Evolutionary conservation across 495 filamentous ascomycete genomes (phyloP).

Genomic region (Letharia lupina): DNA sequence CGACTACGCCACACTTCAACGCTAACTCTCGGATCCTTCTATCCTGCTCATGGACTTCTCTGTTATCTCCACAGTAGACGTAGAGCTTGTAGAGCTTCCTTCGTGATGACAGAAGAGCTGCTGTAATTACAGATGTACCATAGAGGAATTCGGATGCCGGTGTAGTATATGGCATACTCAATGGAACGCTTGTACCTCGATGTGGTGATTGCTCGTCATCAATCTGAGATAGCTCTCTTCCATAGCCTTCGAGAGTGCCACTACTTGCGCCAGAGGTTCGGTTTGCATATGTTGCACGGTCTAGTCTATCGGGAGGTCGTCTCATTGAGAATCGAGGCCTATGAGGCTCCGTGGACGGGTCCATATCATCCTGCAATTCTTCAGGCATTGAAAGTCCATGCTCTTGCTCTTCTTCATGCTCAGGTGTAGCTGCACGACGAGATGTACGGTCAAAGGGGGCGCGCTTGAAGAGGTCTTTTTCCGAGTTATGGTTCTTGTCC

Average conservation of each 20-base stretch:
- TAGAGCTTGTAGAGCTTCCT: slow-evolving; percentile 82
- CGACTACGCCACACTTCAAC: slow-evolving; percentile 42
- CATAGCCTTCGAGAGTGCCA: not conserved
- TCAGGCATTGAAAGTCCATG: not conserved
- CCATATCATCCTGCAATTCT: not conserved
- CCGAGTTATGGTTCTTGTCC: not conserved
- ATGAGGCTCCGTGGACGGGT: not conserved
- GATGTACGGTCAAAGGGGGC: not conserved
- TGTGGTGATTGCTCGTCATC: not conserved
- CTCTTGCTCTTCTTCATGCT: not conserved
- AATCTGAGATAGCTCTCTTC: not conserved
- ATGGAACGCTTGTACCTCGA: slow-evolving; percentile 21
- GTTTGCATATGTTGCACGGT: not conserved
- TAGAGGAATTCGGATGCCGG: slow-evolving; percentile 89
- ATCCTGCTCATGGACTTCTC: slow-evolving; percentile 35
- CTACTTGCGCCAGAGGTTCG: not conserved
- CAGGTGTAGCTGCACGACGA: not conserved
- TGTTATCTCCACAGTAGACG: slow-evolving; percentile 51
- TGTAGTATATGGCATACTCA: slow-evolving; percentile 69
- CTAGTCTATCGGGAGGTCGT: not conserved
- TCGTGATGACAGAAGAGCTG: slow-evolving; percentile 59
- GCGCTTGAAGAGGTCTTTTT: not conserved
- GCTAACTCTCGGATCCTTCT: slow-evolving; percentile 50
- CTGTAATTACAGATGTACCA: slow-evolving; percentile 70
- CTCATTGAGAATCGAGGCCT: slow-evolving; percentile 6